These are phyloP conservation scores for Chlorella sp. DNA, from an alignment of 139 green algal genomes.

Conservation along the genomic window DNA sequence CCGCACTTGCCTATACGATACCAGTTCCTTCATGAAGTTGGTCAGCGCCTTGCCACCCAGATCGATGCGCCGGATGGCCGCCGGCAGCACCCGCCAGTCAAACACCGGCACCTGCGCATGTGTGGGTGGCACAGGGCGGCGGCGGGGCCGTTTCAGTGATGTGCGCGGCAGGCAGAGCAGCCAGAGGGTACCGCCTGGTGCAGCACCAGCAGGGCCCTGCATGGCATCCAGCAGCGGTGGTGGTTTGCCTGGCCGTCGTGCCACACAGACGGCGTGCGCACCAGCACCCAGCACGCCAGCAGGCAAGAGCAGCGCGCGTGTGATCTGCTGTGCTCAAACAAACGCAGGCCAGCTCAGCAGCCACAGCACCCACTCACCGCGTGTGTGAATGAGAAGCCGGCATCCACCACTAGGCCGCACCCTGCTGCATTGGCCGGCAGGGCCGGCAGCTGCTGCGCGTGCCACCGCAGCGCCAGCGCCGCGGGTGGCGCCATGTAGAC, in stretches of 20 bases:
- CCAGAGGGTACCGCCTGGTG: no score
- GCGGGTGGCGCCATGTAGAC: slow-evolving; percentile 63
- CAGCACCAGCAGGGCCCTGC: no score
- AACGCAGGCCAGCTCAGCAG: no score
- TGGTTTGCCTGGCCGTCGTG: background rate
- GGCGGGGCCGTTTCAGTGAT: background rate
- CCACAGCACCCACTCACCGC: slow-evolving; percentile 28
- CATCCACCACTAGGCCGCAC: slow-evolving; percentile 76
- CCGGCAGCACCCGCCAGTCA: slow-evolving; percentile 49
- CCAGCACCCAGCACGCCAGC: background rate
- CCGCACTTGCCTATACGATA: slow-evolving; percentile 81
- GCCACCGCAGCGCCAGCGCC: slow-evolving; percentile 59
- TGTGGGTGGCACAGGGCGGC: background rate
- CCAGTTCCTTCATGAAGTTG: slow-evolving; percentile 97
- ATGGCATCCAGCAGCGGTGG: no score
- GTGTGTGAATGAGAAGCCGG: slow-evolving; percentile 86
- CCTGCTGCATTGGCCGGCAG: slow-evolving; percentile 43
- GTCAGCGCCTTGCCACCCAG: slow-evolving; percentile 98
- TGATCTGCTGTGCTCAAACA: no score
- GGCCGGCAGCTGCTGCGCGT: slow-evolving; percentile 38
- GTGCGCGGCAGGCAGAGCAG: background rate
- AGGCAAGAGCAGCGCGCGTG: no score
- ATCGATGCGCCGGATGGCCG: slow-evolving; percentile 82
- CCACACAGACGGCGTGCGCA: background rate
- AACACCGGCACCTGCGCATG: slow-evolving; percentile 67